These are phyloP conservation scores for Staphylotrichum tortipilum DNA, from an alignment of 495 filamentous ascomycete genomes.

Conservation along the genomic window DNA sequence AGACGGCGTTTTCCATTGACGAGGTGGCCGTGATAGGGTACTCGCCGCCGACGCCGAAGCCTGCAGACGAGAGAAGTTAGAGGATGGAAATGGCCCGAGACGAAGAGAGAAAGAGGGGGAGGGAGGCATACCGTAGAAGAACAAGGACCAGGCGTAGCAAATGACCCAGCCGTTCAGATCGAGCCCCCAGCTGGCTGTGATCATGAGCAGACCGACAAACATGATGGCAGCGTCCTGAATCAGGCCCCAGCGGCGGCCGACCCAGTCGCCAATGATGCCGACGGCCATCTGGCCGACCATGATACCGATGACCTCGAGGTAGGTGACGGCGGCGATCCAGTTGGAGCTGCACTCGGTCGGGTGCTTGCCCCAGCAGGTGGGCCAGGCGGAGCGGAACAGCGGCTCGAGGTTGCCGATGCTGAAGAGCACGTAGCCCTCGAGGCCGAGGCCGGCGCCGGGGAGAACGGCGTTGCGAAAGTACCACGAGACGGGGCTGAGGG, in stretches of 20 bases:
- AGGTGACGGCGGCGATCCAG: slow-evolving; percentile 71
- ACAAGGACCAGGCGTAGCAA: slow-evolving; percentile 83
- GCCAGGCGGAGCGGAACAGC: slow-evolving; percentile 61
- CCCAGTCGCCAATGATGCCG: slow-evolving; percentile 54
- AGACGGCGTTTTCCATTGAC: slow-evolving; percentile 84
- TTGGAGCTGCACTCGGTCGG: slow-evolving; percentile 55
- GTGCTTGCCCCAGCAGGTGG: slow-evolving; percentile 57
- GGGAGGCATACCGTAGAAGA: slow-evolving; percentile 60
- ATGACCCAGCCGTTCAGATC: slow-evolving; percentile 84
- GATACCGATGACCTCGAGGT: slow-evolving; percentile 81
- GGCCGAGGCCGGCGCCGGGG: slow-evolving; percentile 75
- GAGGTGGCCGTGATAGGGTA: slow-evolving; percentile 95
- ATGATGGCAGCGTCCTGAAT: slow-evolving; percentile 91
- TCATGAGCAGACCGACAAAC: slow-evolving; percentile 80
- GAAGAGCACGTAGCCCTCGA: slow-evolving; percentile 92
- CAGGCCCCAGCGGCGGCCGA: slow-evolving; percentile 82
- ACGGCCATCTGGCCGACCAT: slow-evolving; percentile 78
- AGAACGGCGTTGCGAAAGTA: slow-evolving; percentile 83
- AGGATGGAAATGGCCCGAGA: too few species aligned
- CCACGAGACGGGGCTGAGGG: slow-evolving; percentile 67
- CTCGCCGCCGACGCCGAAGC: slow-evolving; percentile 82
- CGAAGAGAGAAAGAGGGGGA: too few species aligned
- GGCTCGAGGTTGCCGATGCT: slow-evolving; percentile 84
- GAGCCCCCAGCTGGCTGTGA: slow-evolving; percentile 76
- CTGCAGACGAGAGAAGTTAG: slow-evolving; percentile 15